These are phyloP conservation scores for Colletotrichum sp. DNA, from an alignment of 2,329 filamentous ascomycete genomes.

Conservation along the genomic window DNA sequence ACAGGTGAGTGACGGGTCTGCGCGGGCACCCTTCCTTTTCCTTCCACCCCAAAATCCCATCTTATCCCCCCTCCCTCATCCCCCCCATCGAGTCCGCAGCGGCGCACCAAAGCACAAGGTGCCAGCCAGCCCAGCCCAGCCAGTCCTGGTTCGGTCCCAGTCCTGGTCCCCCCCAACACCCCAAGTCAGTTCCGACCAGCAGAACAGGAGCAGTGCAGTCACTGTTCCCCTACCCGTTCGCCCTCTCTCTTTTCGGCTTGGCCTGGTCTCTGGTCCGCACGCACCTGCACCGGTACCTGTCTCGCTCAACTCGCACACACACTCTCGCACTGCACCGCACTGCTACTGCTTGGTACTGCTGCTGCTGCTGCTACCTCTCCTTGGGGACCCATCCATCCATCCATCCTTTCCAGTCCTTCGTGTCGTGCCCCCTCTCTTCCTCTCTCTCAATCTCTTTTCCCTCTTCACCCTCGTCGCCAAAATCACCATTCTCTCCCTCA, in stretches of 20 bases:
- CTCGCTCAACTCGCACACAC: constrained; percentile 17
- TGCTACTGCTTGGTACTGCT: background rate
- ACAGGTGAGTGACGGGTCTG: background rate
- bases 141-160: constrained; percentile 12
- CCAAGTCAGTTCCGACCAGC: background rate
- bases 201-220: constrained; percentile 2
- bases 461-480: constrained; percentile 10
- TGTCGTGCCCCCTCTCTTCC: constrained; percentile 23
- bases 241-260: constrained; percentile 10
- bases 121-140: background rate
- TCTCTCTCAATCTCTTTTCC: constrained; percentile 23
- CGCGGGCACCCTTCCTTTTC: background rate
- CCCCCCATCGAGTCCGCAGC: constrained; percentile 8
- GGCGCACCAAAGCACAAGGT: constrained; percentile 9
- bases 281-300: constrained; percentile 18
- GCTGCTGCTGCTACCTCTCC: constrained; percentile 3
- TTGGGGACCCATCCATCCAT: constrained; percentile 20
- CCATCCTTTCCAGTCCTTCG: constrained; percentile 13
- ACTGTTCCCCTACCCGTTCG: constrained; percentile 4
- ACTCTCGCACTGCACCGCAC: constrained; percentile 5
- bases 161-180: background rate
- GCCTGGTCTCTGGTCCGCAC: constrained; percentile 13
- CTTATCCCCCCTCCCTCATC: background rate
- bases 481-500: constrained; percentile 14
- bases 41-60: constrained; percentile 11